phyloP scores from a whole-genome alignment of 495 filamentous ascomycete genomes.

The Collariella sp. region DNA sequence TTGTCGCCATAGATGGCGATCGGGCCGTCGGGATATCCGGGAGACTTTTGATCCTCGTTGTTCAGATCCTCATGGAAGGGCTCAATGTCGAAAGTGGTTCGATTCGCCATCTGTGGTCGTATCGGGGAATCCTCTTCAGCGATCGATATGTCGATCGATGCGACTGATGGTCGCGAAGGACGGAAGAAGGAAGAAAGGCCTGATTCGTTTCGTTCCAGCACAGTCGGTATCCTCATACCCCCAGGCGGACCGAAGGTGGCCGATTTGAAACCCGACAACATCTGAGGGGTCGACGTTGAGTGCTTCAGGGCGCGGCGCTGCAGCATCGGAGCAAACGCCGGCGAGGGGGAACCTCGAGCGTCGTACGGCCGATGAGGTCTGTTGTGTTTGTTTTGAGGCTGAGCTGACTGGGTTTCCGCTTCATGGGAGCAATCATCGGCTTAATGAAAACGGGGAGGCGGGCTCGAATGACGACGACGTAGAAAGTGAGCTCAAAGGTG shows the following conservation, averaged over 20 bases:
- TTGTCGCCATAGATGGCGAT: conserved; percentile 87
- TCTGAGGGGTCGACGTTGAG: conserved; percentile 48
- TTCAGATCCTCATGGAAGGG: conserved; percentile 45
- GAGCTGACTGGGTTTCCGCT: conserved; percentile 70
- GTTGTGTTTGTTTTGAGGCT: conserved; percentile 53
- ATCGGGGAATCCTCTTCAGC: conserved; percentile 75
- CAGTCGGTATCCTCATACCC: conserved; percentile 46
- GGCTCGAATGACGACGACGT: conserved; percentile 56
- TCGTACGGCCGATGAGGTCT: conserved; percentile 34
- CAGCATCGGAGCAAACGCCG: conserved; percentile 41
- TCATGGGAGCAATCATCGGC: conserved; percentile 56
- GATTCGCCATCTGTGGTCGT: conserved; percentile 48
- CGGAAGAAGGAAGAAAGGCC: conserved; percentile 43
- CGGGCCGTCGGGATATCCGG: conserved; percentile 87
- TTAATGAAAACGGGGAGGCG: conserved; percentile 74
- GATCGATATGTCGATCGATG: conserved; percentile 36
- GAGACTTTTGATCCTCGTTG: conserved; percentile 70
- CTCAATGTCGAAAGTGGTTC: conserved; percentile 44
- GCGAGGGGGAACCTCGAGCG: conserved; percentile 38
- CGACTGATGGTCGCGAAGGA: conserved; percentile 29
- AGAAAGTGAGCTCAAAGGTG: conserved; percentile 47
- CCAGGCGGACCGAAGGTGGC: conserved; percentile 45
- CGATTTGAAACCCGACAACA: conserved; percentile 44
- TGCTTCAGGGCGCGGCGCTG: conserved; percentile 48
- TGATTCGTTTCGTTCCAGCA: conserved; percentile 40